Conservation (phyloP, 495 filamentous ascomycete genomes). For the Hypoxylon trugodes region DNA sequence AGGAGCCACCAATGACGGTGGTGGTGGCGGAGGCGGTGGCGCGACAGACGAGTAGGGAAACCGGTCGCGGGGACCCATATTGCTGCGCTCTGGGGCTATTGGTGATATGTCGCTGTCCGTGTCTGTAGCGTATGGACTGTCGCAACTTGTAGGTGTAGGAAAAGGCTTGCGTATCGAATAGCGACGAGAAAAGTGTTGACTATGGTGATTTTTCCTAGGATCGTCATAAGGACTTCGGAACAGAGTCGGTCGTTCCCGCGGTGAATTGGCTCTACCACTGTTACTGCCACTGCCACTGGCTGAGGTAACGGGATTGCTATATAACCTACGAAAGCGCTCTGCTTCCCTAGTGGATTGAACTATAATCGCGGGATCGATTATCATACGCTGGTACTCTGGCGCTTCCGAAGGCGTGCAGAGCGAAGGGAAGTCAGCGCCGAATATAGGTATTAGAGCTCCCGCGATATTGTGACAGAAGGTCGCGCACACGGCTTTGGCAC, state of each 20-base stretch:
- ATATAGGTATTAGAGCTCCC: conserved; percentile 84
- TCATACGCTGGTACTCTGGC: conserved; percentile 68
- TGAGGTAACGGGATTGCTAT: conserved; percentile 22
- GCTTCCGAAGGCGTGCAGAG: conserved; percentile 70
- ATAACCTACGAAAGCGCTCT: conserved; percentile 54
- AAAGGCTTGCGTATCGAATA: conserved; percentile 34
- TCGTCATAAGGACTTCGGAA: conserved; percentile 29
- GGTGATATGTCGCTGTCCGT: conserved; percentile 51
- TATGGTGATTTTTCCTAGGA: conserved; percentile 33
- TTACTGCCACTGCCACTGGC: background rate
- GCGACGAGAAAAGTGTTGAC: conserved; percentile 28
- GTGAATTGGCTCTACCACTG: conserved; percentile 14
- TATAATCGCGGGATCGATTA: conserved; percentile 71
- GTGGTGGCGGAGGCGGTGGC: conserved; percentile 5
- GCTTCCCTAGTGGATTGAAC: conserved; percentile 61
- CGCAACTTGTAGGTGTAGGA: conserved; percentile 23
- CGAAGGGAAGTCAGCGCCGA: conserved; percentile 79
- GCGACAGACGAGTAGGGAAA: conserved; percentile 40
- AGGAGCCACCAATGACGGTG: background rate
- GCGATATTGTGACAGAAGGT: conserved; percentile 91
- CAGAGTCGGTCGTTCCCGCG: conserved; percentile 26
- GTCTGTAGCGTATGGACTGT: conserved; percentile 48
- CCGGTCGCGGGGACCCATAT: conserved; percentile 34
- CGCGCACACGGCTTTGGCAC: conserved; percentile 81
- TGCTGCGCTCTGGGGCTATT: conserved; percentile 25